Percentiles rank a stretch among this genome's conserved stretches.
Conservation (phyloP, 371 early-diverging fungal species). For the Mortierella sp. region DNA sequence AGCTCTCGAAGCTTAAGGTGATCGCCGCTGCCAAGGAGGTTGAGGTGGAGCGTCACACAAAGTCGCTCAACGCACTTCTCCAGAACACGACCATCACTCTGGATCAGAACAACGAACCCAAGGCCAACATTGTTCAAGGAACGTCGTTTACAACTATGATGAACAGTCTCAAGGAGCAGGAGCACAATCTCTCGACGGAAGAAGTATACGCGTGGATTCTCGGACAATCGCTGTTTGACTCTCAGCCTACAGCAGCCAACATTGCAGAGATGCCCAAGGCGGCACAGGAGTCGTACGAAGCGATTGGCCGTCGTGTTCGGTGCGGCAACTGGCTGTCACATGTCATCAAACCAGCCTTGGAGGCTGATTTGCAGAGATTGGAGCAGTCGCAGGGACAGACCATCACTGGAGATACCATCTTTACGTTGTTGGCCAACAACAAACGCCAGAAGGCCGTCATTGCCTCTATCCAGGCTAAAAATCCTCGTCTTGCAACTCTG, state of each 20-base stretch:
- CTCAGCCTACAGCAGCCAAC: slow-evolving; percentile 28
- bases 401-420: slow-evolving; percentile 62
- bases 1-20: slow-evolving; percentile 29
- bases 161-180: slow-evolving; percentile 31
- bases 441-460: slow-evolving; percentile 69
- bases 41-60: slow-evolving; percentile 32
- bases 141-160: slow-evolving; percentile 46
- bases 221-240: slow-evolving; percentile 59
- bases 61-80: slow-evolving; percentile 45
- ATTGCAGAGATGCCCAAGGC: slow-evolving; percentile 19
- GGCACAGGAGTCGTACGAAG: slow-evolving; percentile 37
- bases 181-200: slow-evolving; percentile 40
- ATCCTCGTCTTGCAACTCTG: slow-evolving; percentile 79
- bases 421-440: slow-evolving; percentile 64
- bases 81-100: slow-evolving; percentile 37
- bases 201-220: slow-evolving; percentile 67
- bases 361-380: slow-evolving; percentile 44
- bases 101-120: slow-evolving; percentile 46
- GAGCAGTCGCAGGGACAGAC: slow-evolving; percentile 38
- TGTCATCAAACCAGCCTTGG: slow-evolving; percentile 58
- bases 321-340: slow-evolving; percentile 55
- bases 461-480: slow-evolving; percentile 63
- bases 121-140: slow-evolving; percentile 30
- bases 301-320: slow-evolving; percentile 48
- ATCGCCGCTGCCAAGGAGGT: slow-evolving; percentile 28